Evolutionary conservation across 1,284 basidiomycete genomes (phyloP), one percentile per base, ranked within the genome.

Genomic region (Boletellus deceptivus): DNA sequence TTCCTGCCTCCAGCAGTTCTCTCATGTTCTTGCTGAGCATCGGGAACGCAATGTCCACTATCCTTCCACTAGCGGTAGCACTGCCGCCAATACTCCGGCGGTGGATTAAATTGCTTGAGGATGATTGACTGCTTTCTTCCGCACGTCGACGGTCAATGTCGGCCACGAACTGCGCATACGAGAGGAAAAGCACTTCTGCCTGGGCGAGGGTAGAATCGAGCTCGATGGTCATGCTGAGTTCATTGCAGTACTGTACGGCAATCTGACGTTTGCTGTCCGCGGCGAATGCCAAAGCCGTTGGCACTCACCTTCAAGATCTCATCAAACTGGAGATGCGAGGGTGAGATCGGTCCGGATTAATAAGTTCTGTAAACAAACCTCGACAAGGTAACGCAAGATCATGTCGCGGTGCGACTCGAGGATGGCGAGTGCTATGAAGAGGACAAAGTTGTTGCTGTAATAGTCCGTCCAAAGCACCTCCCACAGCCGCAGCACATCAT

Each of bases 381-480:
- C 92, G 33, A 90, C 83, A 4, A 99, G 80, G 69, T 99, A 98
- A 13, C 95, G 83, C 40, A 98, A 72, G 48, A 99, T 89, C 65
- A 97, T 89, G 62, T 97, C 93, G 34, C 95, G 78, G 70, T 99
- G 94, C 5, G 89, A 90, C 68, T 98, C 93, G 11, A 99, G 77
- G 31, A 99, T 82, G 0, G 94, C 94, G 20, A 99, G 78, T 0
- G 95, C 95, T 18, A 98, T 79, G 62, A 99, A 99, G 3, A 99
- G 80, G n/a, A 94, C 84, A 63, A 98, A 98, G 31, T 86, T 75
- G 31, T 80, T 82, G 65, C 87, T 91, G 71, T 93, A 93, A 64
- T 91, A 89, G 62, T 95, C 85, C 6, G 94, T 94, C 90, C 92
- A 97, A n/a, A 97, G 72, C 10, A 93, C 87, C 70, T 99, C 97